Base-by-base conservation (phyloP, 768 basidiomycete genomes). In the Calocybe gangraenosa region DNA sequence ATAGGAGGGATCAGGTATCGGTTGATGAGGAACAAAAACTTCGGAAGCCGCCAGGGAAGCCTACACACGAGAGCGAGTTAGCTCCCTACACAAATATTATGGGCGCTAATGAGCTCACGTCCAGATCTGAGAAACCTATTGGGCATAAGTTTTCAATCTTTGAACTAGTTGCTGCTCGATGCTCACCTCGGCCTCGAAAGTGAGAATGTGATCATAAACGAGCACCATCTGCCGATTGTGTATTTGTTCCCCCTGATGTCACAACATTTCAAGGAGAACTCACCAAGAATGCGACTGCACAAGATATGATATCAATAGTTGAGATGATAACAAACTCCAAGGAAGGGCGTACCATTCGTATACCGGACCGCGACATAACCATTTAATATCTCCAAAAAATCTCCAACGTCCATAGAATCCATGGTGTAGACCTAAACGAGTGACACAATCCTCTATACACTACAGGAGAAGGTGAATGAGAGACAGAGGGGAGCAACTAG, bases 1-100 rank as follows among this genome's bases (percentile, higher is more conserved):
- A 61, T 59, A 15, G 56, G 55, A 18, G 61, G 57, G 9, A 63
- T 46, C 21, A 60, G 23, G 38, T 64, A 64, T 19, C 61, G 55
- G 37, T 59, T 63, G 9, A 63, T 47, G 40, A 63, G 42, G 47
- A 62, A 64, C 4, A 61, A 41, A 21, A 58, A 33, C 49, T 61
- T 64, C 0, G 63, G 61, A 4, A 60, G 44, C 9, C 55, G 49
- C 59, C 59, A 64, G 14, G 49, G 56, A 19, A 63, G 49, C 23
- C 63, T 64, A 28, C 6, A 13, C 22, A 23, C 3, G 19, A n/a
- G n/a, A 7, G 3, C 25, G 15, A 32, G 38, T 41, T 10, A 31
- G 15, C 32, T 25, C 31, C 25, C 25, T 14, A n/a, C 14, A n/a
- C 15, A 28, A 23, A n/a, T 17, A 15, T 34, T n/a, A n/a, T n/a